Evolutionary conservation across 495 filamentous ascomycete species (phyloP), one percentile per base, ranked within the genome.

Genomic region (Melanomma pulvis-pyrius): DNA sequence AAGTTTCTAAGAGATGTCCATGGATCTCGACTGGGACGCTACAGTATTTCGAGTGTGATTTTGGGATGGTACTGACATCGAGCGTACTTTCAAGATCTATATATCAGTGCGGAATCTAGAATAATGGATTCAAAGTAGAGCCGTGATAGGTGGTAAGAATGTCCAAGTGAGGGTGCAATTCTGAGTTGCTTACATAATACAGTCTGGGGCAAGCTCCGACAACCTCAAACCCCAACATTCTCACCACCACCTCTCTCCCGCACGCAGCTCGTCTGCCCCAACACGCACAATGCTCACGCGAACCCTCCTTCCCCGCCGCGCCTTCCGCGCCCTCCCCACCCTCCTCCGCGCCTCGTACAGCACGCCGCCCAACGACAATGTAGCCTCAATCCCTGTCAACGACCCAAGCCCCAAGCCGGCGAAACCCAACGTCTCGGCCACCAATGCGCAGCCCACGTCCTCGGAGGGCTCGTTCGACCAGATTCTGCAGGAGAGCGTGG

Each of bases 371-470:
- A 36, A 67, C 53, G 56, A 63, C 15, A 44, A 44, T 15, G 39
- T n/a, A 6, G 9, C 39, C 9, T 44, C 39, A 7, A 56, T 71
- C 25, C 79, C 79, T 50, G 76, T 82, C 74, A 86, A 85, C 74
- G 79, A 84, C 76, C 82, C 84, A 22, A 81, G 76, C 66, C 81
- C 83, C 58, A 78, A 76, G 36, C 73, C 71, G 21, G 71, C 77
- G 51, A 76, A 74, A 63, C 79, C 80, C 51, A 86, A 82, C 66
- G 79, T 87, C 69, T 86, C 87, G 22, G 82, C 79, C 47, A 87
- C 84, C 74, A 87, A 90, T 75, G 86, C 81, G 59, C 71, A 80
- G 22, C 82, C 88, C 58, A 78, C 83, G 63, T 77, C 81, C 69
- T 72, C 82, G 59, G 75, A 74, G 69, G 79, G 73, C 60, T 76